Conservation (phyloP, 108 stramenopile genomes). For the Stephanodiscus minutulus region DNA sequence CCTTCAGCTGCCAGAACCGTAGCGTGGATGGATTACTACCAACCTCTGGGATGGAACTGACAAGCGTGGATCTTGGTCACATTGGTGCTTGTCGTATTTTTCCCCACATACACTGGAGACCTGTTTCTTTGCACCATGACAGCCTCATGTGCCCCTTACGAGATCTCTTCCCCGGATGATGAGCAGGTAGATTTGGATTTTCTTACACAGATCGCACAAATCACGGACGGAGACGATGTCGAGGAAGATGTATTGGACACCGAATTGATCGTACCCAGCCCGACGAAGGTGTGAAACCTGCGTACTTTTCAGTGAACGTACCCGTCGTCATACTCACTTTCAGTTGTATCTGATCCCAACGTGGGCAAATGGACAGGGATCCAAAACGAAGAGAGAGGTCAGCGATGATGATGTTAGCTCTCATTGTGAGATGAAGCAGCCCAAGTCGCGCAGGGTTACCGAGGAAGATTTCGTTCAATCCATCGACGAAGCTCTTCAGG, state of each 20-base stretch:
- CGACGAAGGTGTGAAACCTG: neutral
- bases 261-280: too few species aligned
- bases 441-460: neutral
- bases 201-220: neutral
- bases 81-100: too few species aligned
- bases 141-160: neutral
- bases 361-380: neutral
- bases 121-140: neutral
- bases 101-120: neutral
- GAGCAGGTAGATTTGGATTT: neutral
- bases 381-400: neutral
- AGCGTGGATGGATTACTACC: too few species aligned
- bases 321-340: neutral
- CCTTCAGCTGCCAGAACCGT: too few species aligned
- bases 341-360: neutral
- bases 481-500: constrained; percentile 10
- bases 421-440: neutral
- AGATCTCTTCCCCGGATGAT: neutral
- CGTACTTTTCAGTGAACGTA: neutral
- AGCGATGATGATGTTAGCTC: constrained; percentile 3
- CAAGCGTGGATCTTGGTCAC: too few species aligned
- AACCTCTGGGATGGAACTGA: too few species aligned
- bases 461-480: neutral
- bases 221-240: neutral
- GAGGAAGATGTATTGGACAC: neutral